Percentiles rank a stretch among this genome's conserved stretches.
phyloP scores from a whole-genome alignment of 345 rosid genomes.

The Brassica incana region DNA sequence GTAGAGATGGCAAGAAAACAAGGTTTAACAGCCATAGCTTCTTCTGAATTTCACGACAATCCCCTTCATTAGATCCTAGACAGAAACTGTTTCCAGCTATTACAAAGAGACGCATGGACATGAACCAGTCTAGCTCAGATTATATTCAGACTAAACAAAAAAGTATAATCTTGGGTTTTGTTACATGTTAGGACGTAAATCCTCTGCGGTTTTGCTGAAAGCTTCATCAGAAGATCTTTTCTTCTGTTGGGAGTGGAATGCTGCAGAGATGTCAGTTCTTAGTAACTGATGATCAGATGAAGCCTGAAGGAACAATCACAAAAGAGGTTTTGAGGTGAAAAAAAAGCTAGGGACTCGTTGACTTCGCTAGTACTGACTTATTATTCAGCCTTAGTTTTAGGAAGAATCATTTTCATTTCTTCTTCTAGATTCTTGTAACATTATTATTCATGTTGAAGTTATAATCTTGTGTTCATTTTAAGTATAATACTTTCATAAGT shows the following conservation, averaged over 20 bases:
- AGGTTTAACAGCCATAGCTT: slow-evolving; percentile 47
- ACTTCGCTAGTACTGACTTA: no score
- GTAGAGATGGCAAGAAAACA: slow-evolving; percentile 54
- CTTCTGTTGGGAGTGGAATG: not conserved
- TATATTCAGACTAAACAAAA: slow-evolving; percentile 44
- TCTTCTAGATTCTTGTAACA: no score
- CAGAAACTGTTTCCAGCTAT: not conserved
- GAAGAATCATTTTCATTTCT: no score
- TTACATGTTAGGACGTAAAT: slow-evolving; percentile 1
- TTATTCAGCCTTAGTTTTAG: no score
- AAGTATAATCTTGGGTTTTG: slow-evolving; percentile 4
- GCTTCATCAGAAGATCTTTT: slow-evolving; percentile 18
- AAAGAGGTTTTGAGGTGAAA: no score
- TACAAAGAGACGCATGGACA: slow-evolving; percentile 40
- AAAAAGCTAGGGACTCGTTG: no score
- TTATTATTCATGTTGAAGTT: no score
- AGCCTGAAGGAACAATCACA: no score
- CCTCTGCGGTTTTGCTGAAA: slow-evolving; percentile 12
- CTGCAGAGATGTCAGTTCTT: no score
- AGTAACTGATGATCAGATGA: no score
- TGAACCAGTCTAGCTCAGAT: slow-evolving; percentile 50
- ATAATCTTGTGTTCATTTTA: no score
- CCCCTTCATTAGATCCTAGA: not conserved
- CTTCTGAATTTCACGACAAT: not conserved
- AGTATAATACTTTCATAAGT: no score